Evolutionary conservation across 139 green algal genomes (phyloP), one percentile per base, ranked within the genome.

Genomic region (Haematococcus sp.): DNA sequence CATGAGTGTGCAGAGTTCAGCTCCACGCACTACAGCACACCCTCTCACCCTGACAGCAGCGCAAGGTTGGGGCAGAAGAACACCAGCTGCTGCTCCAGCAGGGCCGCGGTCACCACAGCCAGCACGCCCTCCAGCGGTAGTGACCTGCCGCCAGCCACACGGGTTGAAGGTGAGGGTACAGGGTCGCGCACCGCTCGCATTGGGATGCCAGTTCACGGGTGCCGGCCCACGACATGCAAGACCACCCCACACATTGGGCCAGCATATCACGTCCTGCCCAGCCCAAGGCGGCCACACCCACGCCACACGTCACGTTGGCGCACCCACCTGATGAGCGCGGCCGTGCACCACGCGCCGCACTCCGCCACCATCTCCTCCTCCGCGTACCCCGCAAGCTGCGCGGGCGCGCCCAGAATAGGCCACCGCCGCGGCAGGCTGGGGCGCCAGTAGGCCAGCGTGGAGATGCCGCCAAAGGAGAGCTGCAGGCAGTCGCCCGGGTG

Each of bases 81-180:
- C 23, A 96, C 91, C 35, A 95, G 75, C 81, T 96, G 91, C 73
- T 86, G 86, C 87, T 98, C 94, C 60, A 97, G 83, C 81, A 98
- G 80, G 2, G 78, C 87, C 9, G 81, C 88, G 19, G 87, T 90
- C 7, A 97, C 74, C 63, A 95, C 73, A 30, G 74, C 74, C 9
- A 97, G 61, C 23, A 98, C 79, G 83, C 91, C 95, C 0, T 96
- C 90, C 55, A 98, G 70, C 15, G 83, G 90, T 52, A 98, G 76
- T 2, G 65, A 78, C 54, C 87, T 89, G 60, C 9, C n/a, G n/a
- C n/a, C n/a, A n/a, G n/a, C n/a, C n/a, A n/a, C n/a, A n/a, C n/a
- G n/a, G n/a, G n/a, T n/a, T n/a, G n/a, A n/a, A n/a, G 75, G 15
- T 0, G 19, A 59, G 30, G 22, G 28, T 43, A 22, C 13, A 30